Evolutionary conservation across 2,329 filamentous ascomycete species (phyloP).

Genomic region (Aspergillus tamarii): DNA sequence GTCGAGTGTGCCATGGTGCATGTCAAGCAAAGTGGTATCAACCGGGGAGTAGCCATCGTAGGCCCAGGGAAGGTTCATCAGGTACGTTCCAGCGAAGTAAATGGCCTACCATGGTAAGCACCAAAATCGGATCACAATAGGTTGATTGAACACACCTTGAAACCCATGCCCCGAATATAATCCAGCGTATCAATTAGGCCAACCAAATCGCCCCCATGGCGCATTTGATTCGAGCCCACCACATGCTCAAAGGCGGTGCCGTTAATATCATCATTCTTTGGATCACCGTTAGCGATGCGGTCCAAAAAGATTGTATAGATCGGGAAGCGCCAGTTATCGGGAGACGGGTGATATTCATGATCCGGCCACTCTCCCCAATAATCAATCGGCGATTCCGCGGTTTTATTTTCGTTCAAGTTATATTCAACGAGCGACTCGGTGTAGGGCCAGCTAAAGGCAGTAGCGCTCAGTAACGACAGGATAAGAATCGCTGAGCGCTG

Average conservation of each 20-base stretch:
- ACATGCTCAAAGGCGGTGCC: constrained; percentile 65
- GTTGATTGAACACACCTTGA: constrained; percentile 52
- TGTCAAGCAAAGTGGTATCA: constrained; percentile 66
- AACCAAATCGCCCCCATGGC: constrained; percentile 63
- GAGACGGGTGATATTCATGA: constrained; percentile 58
- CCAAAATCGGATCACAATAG: neutral
- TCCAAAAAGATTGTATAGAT: constrained; percentile 69
- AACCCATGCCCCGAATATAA: constrained; percentile 67
- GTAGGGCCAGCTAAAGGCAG: constrained; percentile 45
- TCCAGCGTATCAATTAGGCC: constrained; percentile 64
- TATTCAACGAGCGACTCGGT: constrained; percentile 55
- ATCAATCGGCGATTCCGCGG: constrained; percentile 57
- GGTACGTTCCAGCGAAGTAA: constrained; percentile 64
- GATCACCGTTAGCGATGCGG: constrained; percentile 67
- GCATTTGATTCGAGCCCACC: constrained; percentile 62
- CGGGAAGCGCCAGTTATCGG: constrained; percentile 66
- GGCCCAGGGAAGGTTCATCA: constrained; percentile 69
- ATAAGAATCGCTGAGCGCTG: constrained; percentile 9
- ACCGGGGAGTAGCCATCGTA: constrained; percentile 63
- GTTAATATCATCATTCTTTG: constrained; percentile 66
- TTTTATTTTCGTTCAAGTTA: constrained; percentile 64
- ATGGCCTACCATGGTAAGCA: constrained; percentile 47
- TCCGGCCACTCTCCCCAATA: constrained; percentile 60
- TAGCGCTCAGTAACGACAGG: constrained; percentile 10
- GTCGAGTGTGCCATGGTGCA: constrained; percentile 64